A percentile compares a stretch with the other conserved stretches of the same genome.
These are phyloP conservation scores for Bifiguratus adelaidae DNA, from an alignment of 192 early-diverging fungal genomes.

Conservation along the genomic window DNA sequence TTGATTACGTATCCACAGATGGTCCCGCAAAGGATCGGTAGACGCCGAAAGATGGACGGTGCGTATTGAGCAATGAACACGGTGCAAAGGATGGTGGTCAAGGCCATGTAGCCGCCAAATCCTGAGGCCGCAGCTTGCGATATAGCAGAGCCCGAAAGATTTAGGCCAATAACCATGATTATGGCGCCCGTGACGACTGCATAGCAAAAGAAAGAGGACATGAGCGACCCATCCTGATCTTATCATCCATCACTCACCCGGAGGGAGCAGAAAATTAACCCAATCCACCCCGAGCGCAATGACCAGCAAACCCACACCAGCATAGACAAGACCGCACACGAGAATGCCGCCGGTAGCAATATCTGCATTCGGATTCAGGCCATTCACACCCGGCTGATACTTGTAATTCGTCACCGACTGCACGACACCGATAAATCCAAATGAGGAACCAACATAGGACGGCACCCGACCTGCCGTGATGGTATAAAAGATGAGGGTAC, in stretches of 20 bases:
- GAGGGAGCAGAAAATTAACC: constrained; percentile 40
- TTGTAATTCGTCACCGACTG: constrained; percentile 31
- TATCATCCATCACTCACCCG: constrained; percentile 5
- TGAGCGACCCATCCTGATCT: background rate
- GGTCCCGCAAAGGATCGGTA: constrained; percentile 41
- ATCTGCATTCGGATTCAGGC: constrained; percentile 25
- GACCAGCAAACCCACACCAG: constrained; percentile 24
- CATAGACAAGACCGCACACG: constrained; percentile 34
- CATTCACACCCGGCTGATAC: constrained; percentile 13
- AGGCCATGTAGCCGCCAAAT: constrained; percentile 42
- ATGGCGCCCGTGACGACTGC: constrained; percentile 39
- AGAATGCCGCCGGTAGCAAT: constrained; percentile 43
- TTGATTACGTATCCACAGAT: constrained; percentile 23
- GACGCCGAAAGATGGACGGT: constrained; percentile 22
- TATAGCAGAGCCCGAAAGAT: constrained; percentile 32
- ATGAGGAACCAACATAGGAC: constrained; percentile 43
- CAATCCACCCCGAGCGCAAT: constrained; percentile 25
- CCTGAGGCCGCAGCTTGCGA: constrained; percentile 15
- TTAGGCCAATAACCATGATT: constrained; percentile 41
- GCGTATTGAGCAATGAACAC: constrained; percentile 32
- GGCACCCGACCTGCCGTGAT: constrained; percentile 45
- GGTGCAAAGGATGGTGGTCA: constrained; percentile 29
- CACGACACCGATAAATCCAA: constrained; percentile 41
- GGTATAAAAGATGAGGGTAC: constrained; percentile 38
- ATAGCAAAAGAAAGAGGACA: background rate